phyloP scores from a whole-genome alignment of 352 stramenopile genomes.

The Aphanomyces stellatus region DNA sequence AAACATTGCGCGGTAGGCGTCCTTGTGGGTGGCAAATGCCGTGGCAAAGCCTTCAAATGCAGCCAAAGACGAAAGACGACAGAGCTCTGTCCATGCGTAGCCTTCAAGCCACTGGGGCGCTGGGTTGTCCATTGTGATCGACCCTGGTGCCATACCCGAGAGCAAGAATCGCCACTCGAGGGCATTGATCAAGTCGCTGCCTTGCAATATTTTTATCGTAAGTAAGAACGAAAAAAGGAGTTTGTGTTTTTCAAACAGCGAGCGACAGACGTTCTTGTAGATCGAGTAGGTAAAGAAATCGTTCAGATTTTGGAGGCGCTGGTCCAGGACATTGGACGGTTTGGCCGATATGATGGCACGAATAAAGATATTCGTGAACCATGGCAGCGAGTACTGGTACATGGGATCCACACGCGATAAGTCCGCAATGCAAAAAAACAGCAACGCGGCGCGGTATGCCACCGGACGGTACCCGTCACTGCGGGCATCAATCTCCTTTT shows the following conservation, averaged over 20 bases:
- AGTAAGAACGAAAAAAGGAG: conserved; percentile 89
- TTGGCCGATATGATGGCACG: conserved; percentile 78
- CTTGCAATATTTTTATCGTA: conserved; percentile 84
- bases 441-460: conserved; percentile 74
- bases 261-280: conserved; percentile 91
- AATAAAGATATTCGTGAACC: conserved; percentile 90
- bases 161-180: conserved; percentile 89
- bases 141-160: conserved; percentile 54
- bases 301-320: conserved; percentile 82
- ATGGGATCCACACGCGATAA: conserved; percentile 83
- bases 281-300: conserved; percentile 92
- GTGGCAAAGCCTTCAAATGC: conserved; percentile 19
- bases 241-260: conserved; percentile 92
- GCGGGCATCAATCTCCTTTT: conserved; percentile 84
- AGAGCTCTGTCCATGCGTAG: conserved; percentile 34
- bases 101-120: conserved; percentile 19
- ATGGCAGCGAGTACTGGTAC: conserved; percentile 91
- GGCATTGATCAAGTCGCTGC: conserved; percentile 63
- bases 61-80: conserved; percentile 11
- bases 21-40: conserved; percentile 13
- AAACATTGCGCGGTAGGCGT: conserved; percentile 19
- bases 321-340: conserved; percentile 49
- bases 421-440: conserved; percentile 90
- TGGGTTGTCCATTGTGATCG: conserved; percentile 17
- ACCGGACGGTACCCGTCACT: conserved; percentile 83